phyloP scores from a whole-genome alignment of 805 yeast genomes.

The Kodamaea kakaduensis region DNA sequence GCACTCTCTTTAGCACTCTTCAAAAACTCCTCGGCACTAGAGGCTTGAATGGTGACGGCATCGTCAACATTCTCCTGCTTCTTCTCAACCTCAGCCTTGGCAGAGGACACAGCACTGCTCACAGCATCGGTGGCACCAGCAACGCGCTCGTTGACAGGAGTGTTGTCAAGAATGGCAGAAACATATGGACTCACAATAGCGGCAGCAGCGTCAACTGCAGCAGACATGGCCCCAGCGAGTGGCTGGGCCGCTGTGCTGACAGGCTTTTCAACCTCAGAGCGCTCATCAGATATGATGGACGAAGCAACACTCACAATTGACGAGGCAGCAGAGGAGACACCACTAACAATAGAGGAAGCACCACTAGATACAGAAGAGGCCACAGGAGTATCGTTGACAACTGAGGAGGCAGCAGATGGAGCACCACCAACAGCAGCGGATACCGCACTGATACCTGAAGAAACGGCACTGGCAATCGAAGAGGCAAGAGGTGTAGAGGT shows the following conservation, averaged over 20 bases:
- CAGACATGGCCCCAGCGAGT: slow-evolving; percentile 4
- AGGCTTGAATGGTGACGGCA: background rate
- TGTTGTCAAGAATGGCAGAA: background rate
- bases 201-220: slow-evolving; percentile 6
- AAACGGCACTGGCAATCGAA: background rate
- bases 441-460: background rate
- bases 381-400: background rate
- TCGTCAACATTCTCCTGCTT: slow-evolving; percentile 1
- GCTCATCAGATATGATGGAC: background rate
- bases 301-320: background rate
- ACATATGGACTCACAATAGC: slow-evolving; percentile 2
- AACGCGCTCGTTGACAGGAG: slow-evolving; percentile 4
- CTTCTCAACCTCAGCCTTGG: background rate
- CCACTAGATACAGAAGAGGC: no score
- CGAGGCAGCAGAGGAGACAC: background rate
- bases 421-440: background rate
- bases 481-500: no score
- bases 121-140: slow-evolving; percentile 9
- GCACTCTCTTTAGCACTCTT: background rate
- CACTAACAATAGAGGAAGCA: background rate
- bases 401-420: background rate
- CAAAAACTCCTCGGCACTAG: background rate
- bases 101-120: slow-evolving; percentile 4
- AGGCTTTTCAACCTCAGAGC: slow-evolving; percentile 1
- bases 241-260: slow-evolving; percentile 1